These are phyloP conservation scores for Zygnema cylindricum DNA, from an alignment of 139 green algal species.

Conservation along the genomic window DNA sequence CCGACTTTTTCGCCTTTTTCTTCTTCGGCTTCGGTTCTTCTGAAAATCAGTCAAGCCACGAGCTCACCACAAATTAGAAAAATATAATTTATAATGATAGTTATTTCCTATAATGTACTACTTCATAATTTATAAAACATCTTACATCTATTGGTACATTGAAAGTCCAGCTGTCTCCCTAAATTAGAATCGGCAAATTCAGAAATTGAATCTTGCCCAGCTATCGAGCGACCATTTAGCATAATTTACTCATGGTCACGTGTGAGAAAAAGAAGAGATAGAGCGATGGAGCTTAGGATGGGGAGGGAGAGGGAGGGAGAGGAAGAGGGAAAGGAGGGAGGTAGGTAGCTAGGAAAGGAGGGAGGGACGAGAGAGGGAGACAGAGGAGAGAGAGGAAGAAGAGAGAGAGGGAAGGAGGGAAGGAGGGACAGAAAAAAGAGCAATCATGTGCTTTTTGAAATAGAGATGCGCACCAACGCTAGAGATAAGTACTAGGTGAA, in stretches of 20 bases:
- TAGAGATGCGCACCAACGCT: too few relatives aligned
- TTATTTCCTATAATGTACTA: background rate
- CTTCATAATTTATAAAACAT: background rate
- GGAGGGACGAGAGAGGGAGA: too few relatives aligned
- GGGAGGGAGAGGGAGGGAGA: too few relatives aligned
- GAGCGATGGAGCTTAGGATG: background rate
- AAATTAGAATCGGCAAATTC: background rate
- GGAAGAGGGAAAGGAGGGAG: too few relatives aligned
- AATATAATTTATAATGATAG: background rate
- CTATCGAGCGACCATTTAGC: background rate
- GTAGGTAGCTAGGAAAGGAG: too few relatives aligned
- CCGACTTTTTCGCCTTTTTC: slow-evolving; percentile 36
- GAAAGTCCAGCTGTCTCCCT: background rate
- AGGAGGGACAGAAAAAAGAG: too few relatives aligned
- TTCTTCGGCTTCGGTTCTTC: slow-evolving; percentile 55
- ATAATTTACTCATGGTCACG: background rate
- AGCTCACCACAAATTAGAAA: background rate
- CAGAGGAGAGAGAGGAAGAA: too few relatives aligned
- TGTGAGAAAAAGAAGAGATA: background rate
- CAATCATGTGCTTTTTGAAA: too few relatives aligned
- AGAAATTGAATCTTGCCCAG: background rate
- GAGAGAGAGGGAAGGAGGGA: too few relatives aligned
- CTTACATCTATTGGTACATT: background rate
- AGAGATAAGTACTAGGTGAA: too few relatives aligned
- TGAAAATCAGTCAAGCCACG: background rate